phyloP scores from a whole-genome alignment of 2,329 filamentous ascomycete genomes.

The Aspergillus brunneoviolaceus region DNA sequence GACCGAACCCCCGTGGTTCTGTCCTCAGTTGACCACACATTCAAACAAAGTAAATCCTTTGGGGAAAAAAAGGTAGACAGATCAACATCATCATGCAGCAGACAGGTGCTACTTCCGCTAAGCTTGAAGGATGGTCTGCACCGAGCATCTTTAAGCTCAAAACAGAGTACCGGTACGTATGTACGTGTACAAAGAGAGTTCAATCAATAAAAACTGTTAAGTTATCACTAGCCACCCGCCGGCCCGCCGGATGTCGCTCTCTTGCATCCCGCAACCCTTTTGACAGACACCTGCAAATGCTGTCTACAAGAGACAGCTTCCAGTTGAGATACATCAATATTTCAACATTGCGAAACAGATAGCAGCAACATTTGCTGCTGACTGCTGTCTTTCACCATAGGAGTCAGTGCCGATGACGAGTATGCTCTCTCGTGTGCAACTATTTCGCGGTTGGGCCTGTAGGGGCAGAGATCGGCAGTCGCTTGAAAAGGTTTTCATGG shows the following conservation, averaged over 20 bases:
- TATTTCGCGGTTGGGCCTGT: background rate
- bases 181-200: background rate
- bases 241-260: conserved; percentile 20
- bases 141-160: background rate
- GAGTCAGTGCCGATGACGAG: background rate
- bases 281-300: conserved; percentile 12
- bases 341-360: background rate
- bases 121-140: background rate
- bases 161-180: background rate
- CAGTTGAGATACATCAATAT: background rate
- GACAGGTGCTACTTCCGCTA: background rate
- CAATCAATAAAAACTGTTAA: conserved; percentile 1
- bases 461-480: conserved; percentile 5
- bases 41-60: background rate
- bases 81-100: background rate
- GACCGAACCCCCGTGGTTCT: background rate
- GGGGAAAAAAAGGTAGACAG: background rate
- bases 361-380: background rate
- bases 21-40: background rate
- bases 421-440: too few relatives aligned
- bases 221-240: conserved; percentile 9
- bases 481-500: background rate
- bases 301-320: background rate
- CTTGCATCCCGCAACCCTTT: conserved; percentile 17
- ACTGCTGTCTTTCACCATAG: background rate